These are phyloP conservation scores for Ogataea minuta DNA, from an alignment of 805 yeast genomes.

Conservation along the genomic window DNA sequence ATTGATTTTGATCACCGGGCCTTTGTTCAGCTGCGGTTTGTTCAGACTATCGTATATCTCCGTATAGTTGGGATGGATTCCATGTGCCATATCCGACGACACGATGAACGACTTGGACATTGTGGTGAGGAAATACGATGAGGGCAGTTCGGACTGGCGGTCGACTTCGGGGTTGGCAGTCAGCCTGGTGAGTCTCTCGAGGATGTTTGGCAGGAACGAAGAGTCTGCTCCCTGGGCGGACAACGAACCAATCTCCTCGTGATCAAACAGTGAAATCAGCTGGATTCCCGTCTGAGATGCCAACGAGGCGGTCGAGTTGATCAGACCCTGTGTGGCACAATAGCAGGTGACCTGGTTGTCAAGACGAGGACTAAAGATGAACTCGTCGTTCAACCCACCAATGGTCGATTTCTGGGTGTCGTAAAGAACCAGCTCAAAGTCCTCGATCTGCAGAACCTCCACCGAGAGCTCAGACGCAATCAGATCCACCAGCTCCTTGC, in stretches of 20 bases:
- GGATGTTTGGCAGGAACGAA: slow-evolving; percentile 76
- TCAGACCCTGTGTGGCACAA: slow-evolving; percentile 70
- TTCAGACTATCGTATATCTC: slow-evolving; percentile 74
- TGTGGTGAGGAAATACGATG: slow-evolving; percentile 48
- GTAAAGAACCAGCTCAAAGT: slow-evolving; percentile 81
- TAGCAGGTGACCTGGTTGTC: slow-evolving; percentile 90
- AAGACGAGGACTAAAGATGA: slow-evolving; percentile 85
- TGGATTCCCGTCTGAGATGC: slow-evolving; percentile 57
- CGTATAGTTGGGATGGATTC: slow-evolving; percentile 89
- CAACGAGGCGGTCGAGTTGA: slow-evolving; percentile 41
- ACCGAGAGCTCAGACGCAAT: slow-evolving; percentile 66
- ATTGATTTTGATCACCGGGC: slow-evolving; percentile 90
- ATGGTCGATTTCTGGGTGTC: slow-evolving; percentile 81
- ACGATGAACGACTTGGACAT: slow-evolving; percentile 79
- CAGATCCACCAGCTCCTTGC: slow-evolving; percentile 61
- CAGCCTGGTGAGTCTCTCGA: slow-evolving; percentile 61
- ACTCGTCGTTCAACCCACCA: slow-evolving; percentile 90
- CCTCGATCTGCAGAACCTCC: slow-evolving; percentile 61
- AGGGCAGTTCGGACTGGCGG: slow-evolving; percentile 29
- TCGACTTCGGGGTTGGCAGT: slow-evolving; percentile 40
- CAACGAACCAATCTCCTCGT: slow-evolving; percentile 91
- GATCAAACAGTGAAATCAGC: slow-evolving; percentile 84
- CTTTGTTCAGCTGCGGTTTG: slow-evolving; percentile 77
- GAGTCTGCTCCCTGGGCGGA: slow-evolving; percentile 98
- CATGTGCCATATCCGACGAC: slow-evolving; percentile 97